Evolutionary conservation across 2,329 filamentous ascomycete species (phyloP), one percentile per base, ranked within the genome.

Genomic region (Whalleya microplaca): DNA sequence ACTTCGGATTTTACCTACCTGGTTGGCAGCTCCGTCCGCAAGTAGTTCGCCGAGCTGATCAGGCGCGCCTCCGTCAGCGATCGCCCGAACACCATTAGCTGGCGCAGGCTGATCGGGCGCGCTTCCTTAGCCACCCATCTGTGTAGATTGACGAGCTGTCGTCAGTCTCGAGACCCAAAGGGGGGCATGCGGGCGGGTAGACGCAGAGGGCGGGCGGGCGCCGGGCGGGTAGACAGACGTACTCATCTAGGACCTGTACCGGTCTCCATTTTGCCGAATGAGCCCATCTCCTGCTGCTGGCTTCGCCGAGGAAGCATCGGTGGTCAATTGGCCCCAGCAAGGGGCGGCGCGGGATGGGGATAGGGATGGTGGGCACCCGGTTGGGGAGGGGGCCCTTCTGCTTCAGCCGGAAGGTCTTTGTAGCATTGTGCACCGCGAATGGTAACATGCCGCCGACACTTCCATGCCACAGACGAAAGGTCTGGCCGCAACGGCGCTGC

Each of bases 41-140:
- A 93, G 79, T 99, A 99, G 76, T 99, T 99, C 59, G 95, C 95
- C 43, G 93, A 97, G 76, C 91, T 93, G 65, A 99, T 85, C 59
- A 99, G 82, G 55, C 96, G 88, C 49, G 87, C 83, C 76, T 98
- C 93, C 46, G 93, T 97, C 71, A 99, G 78, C 20, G 93, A 96
- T 46, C 95, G 89, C 27, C 95, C 95, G 75, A 98, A 99, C 69
- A 98, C 96, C 78, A 96, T 98, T 68, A 99, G 84, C 76, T 98
- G 95, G 56, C 95, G 90, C 67, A 99, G 79, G 76, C 92, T 96
- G 71, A 99, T 97, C n/a, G 95, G 95, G 50, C 92, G 85, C 47
- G 93, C 93, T 72, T 96, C 92, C 69, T 89, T 91, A 62, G 90
- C 88, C 50, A 97, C 94, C 92, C 93, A 98, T 80, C 92, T 96